Conservation (phyloP, 2,329 filamentous ascomycete genomes). For the Dryadomyces quercivorus region DNA sequence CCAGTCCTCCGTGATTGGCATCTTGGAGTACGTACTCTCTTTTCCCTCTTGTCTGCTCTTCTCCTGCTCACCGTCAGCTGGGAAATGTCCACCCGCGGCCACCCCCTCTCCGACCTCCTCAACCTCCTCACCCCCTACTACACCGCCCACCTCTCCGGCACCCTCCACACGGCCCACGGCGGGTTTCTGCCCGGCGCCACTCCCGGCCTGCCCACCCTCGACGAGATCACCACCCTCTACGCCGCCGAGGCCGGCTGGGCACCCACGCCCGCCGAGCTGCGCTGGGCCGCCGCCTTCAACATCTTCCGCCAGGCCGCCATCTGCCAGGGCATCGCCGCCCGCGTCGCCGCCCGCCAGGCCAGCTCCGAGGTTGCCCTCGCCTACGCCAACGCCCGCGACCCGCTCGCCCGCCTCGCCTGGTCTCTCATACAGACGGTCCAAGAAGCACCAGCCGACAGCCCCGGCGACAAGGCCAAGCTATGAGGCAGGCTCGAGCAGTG, state of each 20-base stretch:
- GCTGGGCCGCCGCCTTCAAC: conserved; percentile 50
- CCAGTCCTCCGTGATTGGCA: conserved; percentile 77
- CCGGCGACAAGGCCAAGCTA: conserved; percentile 8
- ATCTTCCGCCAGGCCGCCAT: conserved; percentile 50
- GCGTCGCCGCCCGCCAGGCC: conserved; percentile 75
- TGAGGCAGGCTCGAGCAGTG: not conserved
- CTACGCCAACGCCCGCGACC: conserved; percentile 56
- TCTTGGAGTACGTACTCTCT: conserved; percentile 54
- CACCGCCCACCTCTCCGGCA: conserved; percentile 19
- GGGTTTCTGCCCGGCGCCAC: conserved; percentile 51
- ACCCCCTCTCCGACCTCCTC: conserved; percentile 80
- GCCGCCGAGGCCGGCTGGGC: conserved; percentile 44
- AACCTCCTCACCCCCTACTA: conserved; percentile 55
- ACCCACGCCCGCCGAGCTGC: conserved; percentile 31
- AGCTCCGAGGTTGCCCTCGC: conserved; percentile 71
- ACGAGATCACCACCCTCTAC: conserved; percentile 24
- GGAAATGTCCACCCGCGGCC: conserved; percentile 98
- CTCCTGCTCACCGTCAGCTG: conserved; percentile 39
- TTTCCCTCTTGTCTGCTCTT: not conserved
- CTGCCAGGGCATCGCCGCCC: conserved; percentile 81
- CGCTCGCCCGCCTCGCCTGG: conserved; percentile 73
- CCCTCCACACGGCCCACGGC: conserved; percentile 19
- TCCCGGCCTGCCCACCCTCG: conserved; percentile 37
- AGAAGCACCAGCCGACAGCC: not conserved
- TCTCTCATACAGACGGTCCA: conserved; percentile 43